Conservation (phyloP, 495 filamentous ascomycete species). For the Penicillium bovifimosum region DNA sequence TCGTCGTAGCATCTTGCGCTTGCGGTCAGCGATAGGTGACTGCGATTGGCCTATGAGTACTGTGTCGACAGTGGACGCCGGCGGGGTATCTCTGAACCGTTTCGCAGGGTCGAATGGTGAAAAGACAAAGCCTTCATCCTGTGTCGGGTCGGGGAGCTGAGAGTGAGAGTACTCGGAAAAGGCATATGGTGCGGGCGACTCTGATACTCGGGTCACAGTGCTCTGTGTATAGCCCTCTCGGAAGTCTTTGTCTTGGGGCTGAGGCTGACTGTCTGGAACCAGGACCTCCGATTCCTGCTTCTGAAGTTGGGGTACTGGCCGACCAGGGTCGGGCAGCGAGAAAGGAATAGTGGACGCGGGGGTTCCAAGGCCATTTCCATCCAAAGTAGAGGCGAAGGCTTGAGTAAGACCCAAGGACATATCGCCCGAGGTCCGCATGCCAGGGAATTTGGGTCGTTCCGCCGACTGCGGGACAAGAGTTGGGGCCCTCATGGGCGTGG, state of each 20-base stretch:
- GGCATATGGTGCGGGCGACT: constrained; percentile 35
- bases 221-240: constrained; percentile 28
- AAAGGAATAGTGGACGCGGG: constrained; percentile 42
- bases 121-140: constrained; percentile 72
- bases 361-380: constrained; percentile 45
- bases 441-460: constrained; percentile 47
- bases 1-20: constrained; percentile 53
- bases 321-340: constrained; percentile 49
- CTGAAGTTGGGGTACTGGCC: constrained; percentile 36
- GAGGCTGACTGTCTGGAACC: constrained; percentile 60
- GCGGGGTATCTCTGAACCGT: constrained; percentile 57
- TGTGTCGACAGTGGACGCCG: constrained; percentile 63
- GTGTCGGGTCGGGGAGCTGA: constrained; percentile 70
- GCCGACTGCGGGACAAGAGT: constrained; percentile 23
- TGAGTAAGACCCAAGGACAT: constrained; percentile 77
- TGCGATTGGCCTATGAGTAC: constrained; percentile 51
- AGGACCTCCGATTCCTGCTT: constrained; percentile 50
- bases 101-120: constrained; percentile 51
- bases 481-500: constrained; percentile 32
- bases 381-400: constrained; percentile 89
- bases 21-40: constrained; percentile 56
- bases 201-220: constrained; percentile 34
- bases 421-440: constrained; percentile 45
- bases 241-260: constrained; percentile 28
- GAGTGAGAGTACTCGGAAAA: constrained; percentile 58